Percentiles rank a stretch among this genome's conserved stretches.
phyloP scores from a whole-genome alignment of 2,329 filamentous ascomycete species.

The Aspergillus fumigatus region DNA sequence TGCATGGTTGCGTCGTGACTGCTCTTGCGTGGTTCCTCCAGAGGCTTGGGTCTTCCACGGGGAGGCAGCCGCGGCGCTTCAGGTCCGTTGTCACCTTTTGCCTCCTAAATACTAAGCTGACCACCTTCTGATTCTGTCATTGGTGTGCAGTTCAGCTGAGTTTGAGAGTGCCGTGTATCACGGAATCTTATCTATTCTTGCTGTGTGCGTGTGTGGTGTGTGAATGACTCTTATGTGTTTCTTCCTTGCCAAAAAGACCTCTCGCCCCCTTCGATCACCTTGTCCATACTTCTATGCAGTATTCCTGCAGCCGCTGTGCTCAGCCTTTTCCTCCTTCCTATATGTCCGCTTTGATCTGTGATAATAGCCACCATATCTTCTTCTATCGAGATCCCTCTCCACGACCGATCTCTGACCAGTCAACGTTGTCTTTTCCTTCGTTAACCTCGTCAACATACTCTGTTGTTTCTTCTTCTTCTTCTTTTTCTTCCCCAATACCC shows the following conservation, averaged over 20 bases:
- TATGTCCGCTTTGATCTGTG: neutral
- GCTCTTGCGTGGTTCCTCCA: neutral
- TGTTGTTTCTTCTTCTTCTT: neutral
- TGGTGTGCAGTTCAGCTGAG: neutral
- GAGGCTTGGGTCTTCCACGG: neutral
- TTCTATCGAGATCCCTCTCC: neutral
- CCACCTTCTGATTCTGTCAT: neutral
- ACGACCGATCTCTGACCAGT: neutral
- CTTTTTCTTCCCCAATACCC: neutral
- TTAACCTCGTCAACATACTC: conserved; percentile 7
- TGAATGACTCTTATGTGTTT: neutral
- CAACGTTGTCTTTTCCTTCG: conserved; percentile 1
- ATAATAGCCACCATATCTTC: neutral
- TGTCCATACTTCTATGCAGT: neutral
- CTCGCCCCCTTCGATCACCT: neutral
- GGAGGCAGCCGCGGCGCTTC: neutral
- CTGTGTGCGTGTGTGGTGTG: neutral
- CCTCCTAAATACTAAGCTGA: neutral
- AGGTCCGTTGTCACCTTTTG: neutral
- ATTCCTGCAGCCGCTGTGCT: neutral
- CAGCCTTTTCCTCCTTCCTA: neutral
- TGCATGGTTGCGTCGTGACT: neutral
- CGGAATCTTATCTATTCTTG: neutral
- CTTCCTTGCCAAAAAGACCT: neutral
- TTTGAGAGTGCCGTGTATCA: neutral